Evolutionary conservation across 192 early-diverging fungal species (phyloP).

Genomic region (Diversispora epigaea): DNA sequence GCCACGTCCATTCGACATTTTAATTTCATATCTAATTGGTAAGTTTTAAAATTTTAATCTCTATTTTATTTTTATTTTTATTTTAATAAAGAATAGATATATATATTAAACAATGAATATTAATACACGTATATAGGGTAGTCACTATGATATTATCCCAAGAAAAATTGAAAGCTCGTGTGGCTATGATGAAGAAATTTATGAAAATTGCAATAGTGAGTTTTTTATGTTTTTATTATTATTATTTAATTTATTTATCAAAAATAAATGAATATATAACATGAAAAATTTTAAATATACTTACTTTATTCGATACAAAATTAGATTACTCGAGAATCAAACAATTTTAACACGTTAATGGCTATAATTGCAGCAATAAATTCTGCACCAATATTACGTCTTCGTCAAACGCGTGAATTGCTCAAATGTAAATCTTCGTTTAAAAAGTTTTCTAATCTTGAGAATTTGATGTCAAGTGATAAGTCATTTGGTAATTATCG

Average conservation of each 20-base stretch:
- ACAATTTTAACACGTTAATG: slow-evolving; percentile 80
- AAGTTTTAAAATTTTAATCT: slow-evolving; percentile 38
- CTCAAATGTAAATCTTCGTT: slow-evolving; percentile 50
- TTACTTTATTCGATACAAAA: background rate
- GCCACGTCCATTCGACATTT: slow-evolving; percentile 63
- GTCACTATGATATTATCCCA: slow-evolving; percentile 64
- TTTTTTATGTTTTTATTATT: background rate
- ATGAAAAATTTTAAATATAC: background rate
- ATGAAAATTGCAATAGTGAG: slow-evolving; percentile 67
- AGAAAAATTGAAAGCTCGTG: slow-evolving; percentile 59
- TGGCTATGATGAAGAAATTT: slow-evolving; percentile 65
- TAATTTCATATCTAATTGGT: slow-evolving; percentile 73
- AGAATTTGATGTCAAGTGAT: slow-evolving; percentile 66
- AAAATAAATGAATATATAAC: no score
- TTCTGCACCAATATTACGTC: slow-evolving; percentile 57
- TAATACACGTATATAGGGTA: slow-evolving; percentile 67
- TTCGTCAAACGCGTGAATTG: slow-evolving; percentile 61
- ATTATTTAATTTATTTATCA: background rate
- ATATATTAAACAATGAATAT: slow-evolving; percentile 52
- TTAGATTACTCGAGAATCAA: slow-evolving; percentile 58
- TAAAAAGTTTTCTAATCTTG: slow-evolving; percentile 57
- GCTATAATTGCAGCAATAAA: slow-evolving; percentile 72
- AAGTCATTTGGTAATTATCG: slow-evolving; percentile 67
- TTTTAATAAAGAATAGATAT: background rate
- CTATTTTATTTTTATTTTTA: no score